Evolutionary conservation across 2,329 filamentous ascomycete genomes (phyloP).

Genomic region (Colletotrichum australisinense): DNA sequence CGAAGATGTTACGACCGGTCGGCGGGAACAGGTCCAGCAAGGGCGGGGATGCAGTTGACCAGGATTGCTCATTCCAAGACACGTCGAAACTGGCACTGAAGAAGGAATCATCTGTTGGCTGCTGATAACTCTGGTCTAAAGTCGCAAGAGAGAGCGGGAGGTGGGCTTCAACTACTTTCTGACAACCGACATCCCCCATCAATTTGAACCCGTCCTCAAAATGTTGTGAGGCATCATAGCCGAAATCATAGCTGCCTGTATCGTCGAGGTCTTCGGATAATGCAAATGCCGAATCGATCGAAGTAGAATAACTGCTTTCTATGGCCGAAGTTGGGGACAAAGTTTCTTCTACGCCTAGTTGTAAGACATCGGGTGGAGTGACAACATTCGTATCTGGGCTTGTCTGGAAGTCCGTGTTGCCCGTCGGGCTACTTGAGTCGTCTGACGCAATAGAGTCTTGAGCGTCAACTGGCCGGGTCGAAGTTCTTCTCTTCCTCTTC

Average conservation of each 20-base stretch:
- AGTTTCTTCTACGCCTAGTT: background rate
- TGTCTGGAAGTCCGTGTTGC: slow-evolving; percentile 10
- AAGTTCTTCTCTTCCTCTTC: slow-evolving; percentile 33
- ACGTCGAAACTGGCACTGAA: slow-evolving; percentile 16
- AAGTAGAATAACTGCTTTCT: slow-evolving; percentile 2
- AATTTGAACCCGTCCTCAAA: slow-evolving; percentile 9
- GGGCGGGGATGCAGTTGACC: slow-evolving; percentile 18
- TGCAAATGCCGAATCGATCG: slow-evolving; percentile 9
- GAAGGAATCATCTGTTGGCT: slow-evolving; percentile 14
- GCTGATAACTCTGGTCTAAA: slow-evolving; percentile 1
- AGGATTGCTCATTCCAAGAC: slow-evolving; percentile 19
- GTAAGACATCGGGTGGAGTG: slow-evolving; percentile 15
- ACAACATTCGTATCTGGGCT: slow-evolving; percentile 23
- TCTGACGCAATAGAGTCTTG: slow-evolving; percentile 11
- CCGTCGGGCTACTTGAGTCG: slow-evolving; percentile 17
- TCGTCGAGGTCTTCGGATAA: slow-evolving; percentile 13
- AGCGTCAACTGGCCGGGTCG: background rate
- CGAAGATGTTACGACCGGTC: background rate
- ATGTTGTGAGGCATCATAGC: background rate
- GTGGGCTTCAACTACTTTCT: background rate
- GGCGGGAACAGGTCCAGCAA: slow-evolving; percentile 8
- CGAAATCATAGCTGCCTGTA: background rate
- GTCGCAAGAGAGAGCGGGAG: background rate
- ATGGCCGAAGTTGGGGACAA: slow-evolving; percentile 3
- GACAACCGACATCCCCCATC: slow-evolving; percentile 1